A percentile compares a stretch with the other conserved stretches of the same genome.
Conservation (phyloP, 164 flowering plant species). For the Aristolochia contorta region DNA sequence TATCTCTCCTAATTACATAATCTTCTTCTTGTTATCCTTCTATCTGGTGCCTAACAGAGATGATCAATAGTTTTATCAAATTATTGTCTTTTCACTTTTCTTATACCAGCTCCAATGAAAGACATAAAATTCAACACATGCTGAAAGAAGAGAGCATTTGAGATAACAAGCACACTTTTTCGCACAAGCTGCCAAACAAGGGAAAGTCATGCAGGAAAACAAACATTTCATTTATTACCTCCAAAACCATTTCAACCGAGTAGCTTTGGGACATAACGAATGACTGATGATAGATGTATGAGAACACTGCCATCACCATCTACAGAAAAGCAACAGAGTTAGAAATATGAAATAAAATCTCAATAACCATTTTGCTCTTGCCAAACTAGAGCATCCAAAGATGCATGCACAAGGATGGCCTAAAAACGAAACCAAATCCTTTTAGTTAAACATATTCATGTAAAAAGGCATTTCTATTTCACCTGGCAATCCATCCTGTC, state of each 20-base stretch:
- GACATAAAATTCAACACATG: too few species aligned
- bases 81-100: too few species aligned
- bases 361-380: background rate
- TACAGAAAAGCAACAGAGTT: slow-evolving; percentile 17
- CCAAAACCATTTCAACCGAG: slow-evolving; percentile 65
- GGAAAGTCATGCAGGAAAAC: background rate
- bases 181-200: background rate
- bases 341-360: background rate
- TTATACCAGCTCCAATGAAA: too few species aligned
- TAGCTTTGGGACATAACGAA: slow-evolving; percentile 56
- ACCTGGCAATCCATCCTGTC: slow-evolving; percentile 96
- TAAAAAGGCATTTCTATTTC: background rate
- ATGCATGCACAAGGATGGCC: background rate
- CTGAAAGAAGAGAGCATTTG: background rate
- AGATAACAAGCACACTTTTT: background rate
- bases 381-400: background rate
- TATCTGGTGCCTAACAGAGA: too few species aligned
- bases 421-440: background rate
- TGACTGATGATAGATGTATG: slow-evolving; percentile 90
- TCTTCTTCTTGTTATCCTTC: too few species aligned
- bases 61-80: too few species aligned
- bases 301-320: slow-evolving; percentile 99
- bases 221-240: slow-evolving; percentile 41
- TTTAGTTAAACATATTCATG: background rate
- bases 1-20: too few species aligned